Evolutionary conservation across 345 rosid genomes (phyloP), one percentile per base, ranked within the genome.

Genomic region (Bruguiera gymnorhiza): DNA sequence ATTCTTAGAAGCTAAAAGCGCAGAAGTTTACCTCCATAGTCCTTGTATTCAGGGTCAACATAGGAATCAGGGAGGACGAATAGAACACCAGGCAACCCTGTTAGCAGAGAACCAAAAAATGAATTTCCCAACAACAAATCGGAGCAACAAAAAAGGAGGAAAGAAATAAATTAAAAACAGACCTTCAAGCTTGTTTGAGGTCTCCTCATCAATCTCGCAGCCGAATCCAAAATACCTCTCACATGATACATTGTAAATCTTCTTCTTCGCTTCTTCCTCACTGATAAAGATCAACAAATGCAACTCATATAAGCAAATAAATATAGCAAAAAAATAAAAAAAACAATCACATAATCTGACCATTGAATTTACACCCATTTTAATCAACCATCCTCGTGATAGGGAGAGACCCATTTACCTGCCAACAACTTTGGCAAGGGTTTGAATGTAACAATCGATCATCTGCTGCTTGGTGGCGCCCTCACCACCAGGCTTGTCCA

Each of bases 141-240:
- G 15, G 6, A 3, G 19, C 20, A 61, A 1, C 1, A 23, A 61
- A 9, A 2, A 19, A 53, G 53, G 8, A 6, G 78, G 53, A 9
- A 2, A 52, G 43, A 7, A 70, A 27, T 20, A 23, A 54, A 1
- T 21, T 18, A 8, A 57, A 57, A 67, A 8, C 9, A 15, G 51
- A 92, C 98, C 96, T 86, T 96, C 97, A 0, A 96, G 88, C 87
- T 90, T 90, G 80, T 88, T 85, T 1, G 97, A 86, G 23, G 99
- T 96, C 80, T 92, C 99, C 86, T 92, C 97, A 56, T 92, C 99
- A 75, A 96, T 80, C 86, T 95, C 97, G 67, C 97, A 90, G 8
- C 99, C 99, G 43, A 95, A 95, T 9, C 98, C 99, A 65, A 92
- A 80, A 72, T 95, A 95, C 73, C 97, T 90, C 79, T 92, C 99